Evolutionary conservation across 768 basidiomycete species (phyloP).

Genomic region (Polyporus arcularius): DNA sequence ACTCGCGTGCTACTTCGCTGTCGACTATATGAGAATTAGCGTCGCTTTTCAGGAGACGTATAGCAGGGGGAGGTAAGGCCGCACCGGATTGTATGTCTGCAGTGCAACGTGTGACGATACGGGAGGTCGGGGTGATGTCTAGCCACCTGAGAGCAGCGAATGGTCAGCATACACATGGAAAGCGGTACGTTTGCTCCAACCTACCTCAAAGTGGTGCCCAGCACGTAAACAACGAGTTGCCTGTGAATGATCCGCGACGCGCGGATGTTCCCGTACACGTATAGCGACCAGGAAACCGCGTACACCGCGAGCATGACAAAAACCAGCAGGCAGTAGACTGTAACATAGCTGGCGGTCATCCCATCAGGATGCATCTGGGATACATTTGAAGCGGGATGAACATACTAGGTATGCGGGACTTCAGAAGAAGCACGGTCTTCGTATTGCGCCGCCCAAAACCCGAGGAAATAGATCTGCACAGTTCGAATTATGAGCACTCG

Average conservation of each 20-base stretch:
- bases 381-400: not conserved
- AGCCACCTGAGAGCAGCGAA: slow-evolving; percentile 40
- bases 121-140: slow-evolving; percentile 52
- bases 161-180: not conserved
- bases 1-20: slow-evolving; percentile 30
- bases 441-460: slow-evolving; percentile 48
- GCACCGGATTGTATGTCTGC: slow-evolving; percentile 54
- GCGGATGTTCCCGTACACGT: slow-evolving; percentile 49
- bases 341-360: slow-evolving; percentile 46
- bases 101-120: slow-evolving; percentile 67
- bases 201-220: slow-evolving; percentile 62
- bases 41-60: not conserved
- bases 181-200: not conserved
- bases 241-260: slow-evolving; percentile 58
- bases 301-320: slow-evolving; percentile 35
- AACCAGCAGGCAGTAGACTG: slow-evolving; percentile 41
- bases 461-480: slow-evolving; percentile 44
- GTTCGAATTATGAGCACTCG: slow-evolving; percentile 30
- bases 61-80: not conserved
- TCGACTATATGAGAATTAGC: slow-evolving; percentile 31
- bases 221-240: slow-evolving; percentile 50
- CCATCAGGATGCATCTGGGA: no score
- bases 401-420: slow-evolving; percentile 38
- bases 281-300: slow-evolving; percentile 36
- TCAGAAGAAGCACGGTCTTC: slow-evolving; percentile 33